Percentiles rank a stretch among this genome's conserved stretches.
Evolutionary conservation across 2,329 filamentous ascomycete species (phyloP).

Genomic region (Exophiala sp.): DNA sequence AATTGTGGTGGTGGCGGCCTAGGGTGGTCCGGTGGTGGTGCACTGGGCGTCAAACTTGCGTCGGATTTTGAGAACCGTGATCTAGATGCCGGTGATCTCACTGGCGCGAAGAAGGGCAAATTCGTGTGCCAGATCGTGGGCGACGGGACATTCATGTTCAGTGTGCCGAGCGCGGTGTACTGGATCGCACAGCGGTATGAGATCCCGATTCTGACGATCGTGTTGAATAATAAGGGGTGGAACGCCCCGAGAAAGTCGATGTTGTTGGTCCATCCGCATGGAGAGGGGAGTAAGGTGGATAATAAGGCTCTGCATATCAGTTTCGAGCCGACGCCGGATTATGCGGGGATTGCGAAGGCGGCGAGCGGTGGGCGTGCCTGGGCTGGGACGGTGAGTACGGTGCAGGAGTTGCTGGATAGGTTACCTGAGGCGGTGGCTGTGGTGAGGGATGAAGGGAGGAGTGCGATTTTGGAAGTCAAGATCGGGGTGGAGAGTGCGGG

Average conservation of each 20-base stretch:
- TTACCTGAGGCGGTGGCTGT: slow-evolving; percentile 58
- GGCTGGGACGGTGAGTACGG: slow-evolving; percentile 57
- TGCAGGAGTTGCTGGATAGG: slow-evolving; percentile 52
- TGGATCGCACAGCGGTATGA: slow-evolving; percentile 66
- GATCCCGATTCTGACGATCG: slow-evolving; percentile 64
- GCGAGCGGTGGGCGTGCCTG: slow-evolving; percentile 59
- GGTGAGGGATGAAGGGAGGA: slow-evolving; percentile 51
- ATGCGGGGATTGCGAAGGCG: slow-evolving; percentile 64
- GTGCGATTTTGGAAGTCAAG: slow-evolving; percentile 58
- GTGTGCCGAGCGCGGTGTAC: slow-evolving; percentile 62
- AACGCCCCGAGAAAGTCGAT: slow-evolving; percentile 62
- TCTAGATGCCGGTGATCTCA: background rate
- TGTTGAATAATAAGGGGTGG: slow-evolving; percentile 70
- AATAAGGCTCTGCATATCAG: slow-evolving; percentile 66
- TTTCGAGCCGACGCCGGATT: slow-evolving; percentile 64
- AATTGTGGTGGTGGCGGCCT: slow-evolving; percentile 79
- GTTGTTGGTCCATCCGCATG: slow-evolving; percentile 63
- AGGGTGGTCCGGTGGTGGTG: slow-evolving; percentile 74
- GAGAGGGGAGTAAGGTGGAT: slow-evolving; percentile 57
- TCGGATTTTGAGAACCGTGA: slow-evolving; percentile 51
- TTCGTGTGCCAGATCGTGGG: slow-evolving; percentile 65
- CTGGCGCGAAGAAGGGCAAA: slow-evolving; percentile 47
- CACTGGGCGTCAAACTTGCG: slow-evolving; percentile 73
- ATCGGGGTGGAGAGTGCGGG: slow-evolving; percentile 5
- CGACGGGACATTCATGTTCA: slow-evolving; percentile 66